Evolutionary conservation across 1,284 basidiomycete genomes (phyloP).

Genomic region (Thelephora terrestris): DNA sequence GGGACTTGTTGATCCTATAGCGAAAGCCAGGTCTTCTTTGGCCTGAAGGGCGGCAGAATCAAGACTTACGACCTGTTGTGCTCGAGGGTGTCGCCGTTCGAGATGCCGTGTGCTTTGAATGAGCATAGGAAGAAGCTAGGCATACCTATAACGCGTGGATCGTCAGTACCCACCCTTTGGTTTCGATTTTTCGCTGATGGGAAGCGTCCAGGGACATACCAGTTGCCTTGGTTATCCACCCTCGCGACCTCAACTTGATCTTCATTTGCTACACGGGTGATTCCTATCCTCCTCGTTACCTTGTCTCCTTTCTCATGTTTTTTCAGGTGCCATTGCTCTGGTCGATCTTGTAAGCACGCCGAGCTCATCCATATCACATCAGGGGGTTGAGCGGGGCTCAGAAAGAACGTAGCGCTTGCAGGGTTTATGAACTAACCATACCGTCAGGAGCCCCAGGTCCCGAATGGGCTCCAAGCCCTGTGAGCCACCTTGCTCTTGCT

Average conservation of each 20-base stretch:
- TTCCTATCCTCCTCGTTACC: conserved; percentile 8
- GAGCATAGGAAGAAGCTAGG: conserved; percentile 60
- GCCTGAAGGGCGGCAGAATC: conserved; percentile 46
- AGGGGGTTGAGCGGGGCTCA: conserved; percentile 15
- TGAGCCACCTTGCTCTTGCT: conserved; percentile 17
- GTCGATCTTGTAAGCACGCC: conserved; percentile 51
- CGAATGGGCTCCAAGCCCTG: conserved; percentile 44
- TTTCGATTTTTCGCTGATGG: conserved; percentile 2
- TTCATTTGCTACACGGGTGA: conserved; percentile 77
- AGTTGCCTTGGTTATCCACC: conserved; percentile 64
- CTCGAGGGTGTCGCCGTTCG: conserved; percentile 51
- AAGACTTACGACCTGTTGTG: conserved; percentile 66
- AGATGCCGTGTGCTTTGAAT: conserved; percentile 67
- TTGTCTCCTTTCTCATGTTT: neutral
- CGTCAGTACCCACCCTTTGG: conserved; percentile 23
- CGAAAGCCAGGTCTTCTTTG: conserved; percentile 43
- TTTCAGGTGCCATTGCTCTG: conserved; percentile 60
- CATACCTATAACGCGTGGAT: conserved; percentile 31
- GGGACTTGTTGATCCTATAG: neutral
- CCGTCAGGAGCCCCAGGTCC: conserved; percentile 78
- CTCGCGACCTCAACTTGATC: conserved; percentile 71
- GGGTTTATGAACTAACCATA: conserved; percentile 57
- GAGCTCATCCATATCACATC: neutral
- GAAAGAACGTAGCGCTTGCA: conserved; percentile 49
- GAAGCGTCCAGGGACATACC: conserved; percentile 28